Conservation (phyloP, 2,329 filamentous ascomycete species). For the Diplodia scrobiculata region DNA sequence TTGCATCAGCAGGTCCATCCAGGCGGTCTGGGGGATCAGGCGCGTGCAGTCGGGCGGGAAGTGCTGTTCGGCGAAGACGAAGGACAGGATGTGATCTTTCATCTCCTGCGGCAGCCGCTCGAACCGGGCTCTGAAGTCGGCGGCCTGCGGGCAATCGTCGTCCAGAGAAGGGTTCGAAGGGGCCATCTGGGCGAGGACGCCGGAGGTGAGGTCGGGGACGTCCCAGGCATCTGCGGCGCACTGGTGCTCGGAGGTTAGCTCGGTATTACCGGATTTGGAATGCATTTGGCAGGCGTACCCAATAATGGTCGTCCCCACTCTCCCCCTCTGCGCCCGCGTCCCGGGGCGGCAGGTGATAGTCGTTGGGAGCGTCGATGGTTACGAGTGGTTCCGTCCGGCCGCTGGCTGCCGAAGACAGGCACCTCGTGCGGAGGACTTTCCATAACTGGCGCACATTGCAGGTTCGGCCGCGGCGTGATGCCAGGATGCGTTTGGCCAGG, state of each 20-base stretch:
- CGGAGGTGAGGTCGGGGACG: neutral
- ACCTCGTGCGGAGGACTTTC: constrained; percentile 2
- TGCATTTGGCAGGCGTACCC: neutral
- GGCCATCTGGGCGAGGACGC: neutral
- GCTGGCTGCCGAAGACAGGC: neutral
- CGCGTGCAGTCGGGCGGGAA: neutral
- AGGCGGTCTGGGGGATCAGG: neutral
- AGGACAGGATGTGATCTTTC: neutral
- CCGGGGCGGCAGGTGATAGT: neutral
- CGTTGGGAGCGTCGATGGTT: neutral
- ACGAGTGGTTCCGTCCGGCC: neutral
- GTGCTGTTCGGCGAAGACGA: neutral
- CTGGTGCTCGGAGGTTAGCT: neutral
- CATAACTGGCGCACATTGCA: constrained; percentile 9
- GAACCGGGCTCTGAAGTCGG: constrained; percentile 2
- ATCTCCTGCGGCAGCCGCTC: constrained; percentile 6
- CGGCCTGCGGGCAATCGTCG: too few species aligned
- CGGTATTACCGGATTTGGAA: neutral
- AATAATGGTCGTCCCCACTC: neutral
- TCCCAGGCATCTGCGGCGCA: neutral
- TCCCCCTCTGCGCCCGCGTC: neutral
- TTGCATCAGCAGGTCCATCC: constrained; percentile 4
- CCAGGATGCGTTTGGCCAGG: neutral
- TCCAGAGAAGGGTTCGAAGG: neutral
- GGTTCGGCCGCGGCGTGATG: neutral